phyloP scores from a whole-genome alignment of 352 stramenopile species.

The Blastocystis sp. region DNA sequence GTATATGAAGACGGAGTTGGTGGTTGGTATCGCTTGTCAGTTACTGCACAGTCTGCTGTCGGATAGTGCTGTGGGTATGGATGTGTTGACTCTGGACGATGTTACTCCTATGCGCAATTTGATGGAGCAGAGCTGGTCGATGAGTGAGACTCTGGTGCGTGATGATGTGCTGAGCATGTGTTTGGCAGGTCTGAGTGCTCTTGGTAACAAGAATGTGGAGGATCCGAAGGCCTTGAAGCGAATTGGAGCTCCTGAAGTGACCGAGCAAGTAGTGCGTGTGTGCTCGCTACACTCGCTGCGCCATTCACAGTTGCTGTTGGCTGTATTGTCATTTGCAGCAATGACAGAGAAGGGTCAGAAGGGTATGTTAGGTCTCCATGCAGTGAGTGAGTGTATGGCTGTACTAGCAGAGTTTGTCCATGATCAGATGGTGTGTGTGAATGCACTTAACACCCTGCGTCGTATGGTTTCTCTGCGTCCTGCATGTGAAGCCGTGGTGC shows the following conservation, averaged over 20 bases:
- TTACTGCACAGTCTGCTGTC: slow-evolving; percentile 47
- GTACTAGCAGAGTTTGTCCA: not conserved
- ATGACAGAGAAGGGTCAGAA: slow-evolving; percentile 45
- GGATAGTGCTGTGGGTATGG: slow-evolving; percentile 1
- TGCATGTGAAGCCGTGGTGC: not conserved
- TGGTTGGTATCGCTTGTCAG: slow-evolving; percentile 27
- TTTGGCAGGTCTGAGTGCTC: not conserved
- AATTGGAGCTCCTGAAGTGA: slow-evolving; percentile 12
- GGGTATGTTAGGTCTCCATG: not conserved
- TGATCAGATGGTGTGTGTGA: slow-evolving; percentile 18
- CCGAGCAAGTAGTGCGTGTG: slow-evolving; percentile 10
- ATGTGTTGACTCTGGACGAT: slow-evolving; percentile 34
- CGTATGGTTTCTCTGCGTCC: not conserved
- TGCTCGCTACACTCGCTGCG: not conserved
- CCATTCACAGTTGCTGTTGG: not conserved
- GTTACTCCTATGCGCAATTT: slow-evolving; percentile 5
- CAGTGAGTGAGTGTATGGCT: not conserved
- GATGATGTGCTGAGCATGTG: slow-evolving; percentile 53
- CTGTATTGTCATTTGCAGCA: not conserved
- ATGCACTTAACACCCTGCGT: not conserved
- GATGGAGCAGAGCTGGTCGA: slow-evolving; percentile 20
- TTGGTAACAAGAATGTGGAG: slow-evolving; percentile 3
- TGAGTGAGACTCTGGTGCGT: not conserved
- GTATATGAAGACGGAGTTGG: slow-evolving; percentile 33
- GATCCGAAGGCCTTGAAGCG: slow-evolving; percentile 45